These are phyloP conservation scores for Annulohypoxylon maeteangense DNA, from an alignment of 495 filamentous ascomycete species.

Conservation along the genomic window DNA sequence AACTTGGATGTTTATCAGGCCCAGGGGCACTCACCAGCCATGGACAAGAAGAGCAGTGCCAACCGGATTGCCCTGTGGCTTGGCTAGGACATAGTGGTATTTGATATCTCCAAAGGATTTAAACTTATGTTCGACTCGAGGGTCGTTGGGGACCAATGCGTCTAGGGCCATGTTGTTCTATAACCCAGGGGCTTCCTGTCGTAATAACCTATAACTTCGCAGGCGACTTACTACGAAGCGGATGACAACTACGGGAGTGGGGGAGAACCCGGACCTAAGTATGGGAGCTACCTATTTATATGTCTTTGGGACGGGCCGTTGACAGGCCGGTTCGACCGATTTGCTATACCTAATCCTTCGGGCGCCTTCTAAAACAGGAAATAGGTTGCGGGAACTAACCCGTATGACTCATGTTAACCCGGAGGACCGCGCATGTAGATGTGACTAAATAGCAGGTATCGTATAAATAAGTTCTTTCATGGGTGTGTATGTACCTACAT, in stretches of 20 bases:
- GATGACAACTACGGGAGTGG: not conserved
- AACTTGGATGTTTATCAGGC: not conserved
- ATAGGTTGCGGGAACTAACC: constrained; percentile 11
- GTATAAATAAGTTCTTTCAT: not conserved
- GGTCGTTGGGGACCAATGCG: constrained; percentile 71
- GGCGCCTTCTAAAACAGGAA: constrained; percentile 20
- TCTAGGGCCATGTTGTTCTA: constrained; percentile 60
- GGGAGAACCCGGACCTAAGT: not conserved
- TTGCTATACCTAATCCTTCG: constrained; percentile 7
- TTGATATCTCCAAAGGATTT: constrained; percentile 69
- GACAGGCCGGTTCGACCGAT: constrained; percentile 16
- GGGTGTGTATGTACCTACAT: not conserved
- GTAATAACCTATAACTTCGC: not conserved
- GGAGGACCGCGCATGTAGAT: not conserved
- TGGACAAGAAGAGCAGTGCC: constrained; percentile 72
- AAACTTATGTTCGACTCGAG: constrained; percentile 69
- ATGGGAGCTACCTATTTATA: constrained; percentile 25
- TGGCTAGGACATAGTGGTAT: constrained; percentile 76
- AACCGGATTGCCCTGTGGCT: constrained; percentile 62
- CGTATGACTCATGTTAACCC: not conserved
- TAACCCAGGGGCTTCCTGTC: no score
- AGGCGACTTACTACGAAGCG: constrained; percentile 2
- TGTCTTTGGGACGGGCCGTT: not conserved
- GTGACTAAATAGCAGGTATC: not conserved
- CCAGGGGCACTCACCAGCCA: constrained; percentile 59